Evolutionary conservation across 2,329 filamentous ascomycete genomes (phyloP).

Genomic region (Phyllosticta citribraziliensis): DNA sequence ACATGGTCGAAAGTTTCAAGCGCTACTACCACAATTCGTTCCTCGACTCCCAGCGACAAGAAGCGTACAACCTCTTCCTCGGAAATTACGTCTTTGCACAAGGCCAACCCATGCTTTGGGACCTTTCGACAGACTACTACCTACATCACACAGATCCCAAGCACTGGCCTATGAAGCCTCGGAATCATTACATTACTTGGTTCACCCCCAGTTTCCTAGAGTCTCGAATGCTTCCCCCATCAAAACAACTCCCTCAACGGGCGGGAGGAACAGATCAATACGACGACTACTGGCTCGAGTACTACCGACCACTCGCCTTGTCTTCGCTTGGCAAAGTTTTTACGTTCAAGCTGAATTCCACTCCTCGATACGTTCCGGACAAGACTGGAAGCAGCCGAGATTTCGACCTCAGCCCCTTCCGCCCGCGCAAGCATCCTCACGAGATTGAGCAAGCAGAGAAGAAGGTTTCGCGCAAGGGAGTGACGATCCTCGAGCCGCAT

Average conservation of each 20-base stretch:
- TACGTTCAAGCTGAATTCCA: constrained; percentile 84
- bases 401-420: constrained; percentile 83
- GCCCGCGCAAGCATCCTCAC: constrained; percentile 47
- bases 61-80: constrained; percentile 94
- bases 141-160: constrained; percentile 83
- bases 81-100: constrained; percentile 87
- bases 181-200: constrained; percentile 78
- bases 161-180: constrained; percentile 53
- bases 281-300: constrained; percentile 96
- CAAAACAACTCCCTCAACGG: constrained; percentile 25
- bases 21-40: constrained; percentile 99
- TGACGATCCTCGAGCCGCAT: constrained; percentile 57
- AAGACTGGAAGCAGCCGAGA: constrained; percentile 61
- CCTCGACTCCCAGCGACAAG: constrained; percentile 91
- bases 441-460: constrained; percentile 42
- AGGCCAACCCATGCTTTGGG: constrained; percentile 93
- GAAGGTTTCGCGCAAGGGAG: constrained; percentile 55
- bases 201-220: constrained; percentile 66
- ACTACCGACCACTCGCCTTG: constrained; percentile 79
- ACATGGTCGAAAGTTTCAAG: constrained; percentile 99
- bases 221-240: constrained; percentile 48
- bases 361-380: constrained; percentile 70
- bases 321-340: constrained; percentile 91
- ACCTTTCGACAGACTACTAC: constrained; percentile 89
- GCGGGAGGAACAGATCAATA: constrained; percentile 46